These are phyloP conservation scores for Verticillium albo-atrum DNA, from an alignment of 2,329 filamentous ascomycete species.

Conservation along the genomic window DNA sequence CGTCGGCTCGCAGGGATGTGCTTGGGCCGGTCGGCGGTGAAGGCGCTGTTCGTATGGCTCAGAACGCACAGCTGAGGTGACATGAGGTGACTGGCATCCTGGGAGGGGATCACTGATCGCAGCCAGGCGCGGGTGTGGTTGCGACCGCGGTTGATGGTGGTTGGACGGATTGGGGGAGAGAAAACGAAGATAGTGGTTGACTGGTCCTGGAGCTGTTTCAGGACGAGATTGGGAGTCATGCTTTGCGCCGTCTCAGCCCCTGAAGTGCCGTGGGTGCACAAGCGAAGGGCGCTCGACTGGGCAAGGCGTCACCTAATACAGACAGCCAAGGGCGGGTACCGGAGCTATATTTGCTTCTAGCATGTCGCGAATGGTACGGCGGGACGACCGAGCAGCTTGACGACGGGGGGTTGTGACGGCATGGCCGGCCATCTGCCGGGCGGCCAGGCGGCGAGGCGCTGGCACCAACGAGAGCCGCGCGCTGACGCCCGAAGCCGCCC, in stretches of 20 bases:
- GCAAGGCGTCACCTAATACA: not conserved
- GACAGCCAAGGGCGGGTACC: not conserved
- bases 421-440: too few species aligned
- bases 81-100: not conserved
- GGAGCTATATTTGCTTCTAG: not conserved
- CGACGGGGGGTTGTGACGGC: too few species aligned
- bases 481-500: not conserved
- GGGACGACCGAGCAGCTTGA: not conserved
- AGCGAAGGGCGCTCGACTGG: not conserved
- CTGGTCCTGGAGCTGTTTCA: slow-evolving; percentile 1
- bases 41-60: not conserved
- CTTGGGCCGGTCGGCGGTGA: not conserved
- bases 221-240: slow-evolving; percentile 3
- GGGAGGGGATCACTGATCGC: not conserved
- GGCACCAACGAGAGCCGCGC: not conserved
- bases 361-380: not conserved
- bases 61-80: not conserved
- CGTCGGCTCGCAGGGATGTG: not conserved
- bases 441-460: not conserved
- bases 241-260: not conserved
- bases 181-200: not conserved
- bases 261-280: not conserved
- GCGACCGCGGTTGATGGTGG: not conserved
- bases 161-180: not conserved
- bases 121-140: not conserved